A percentile compares a stretch with the other conserved stretches of the same genome.
Evolutionary conservation across 2,329 filamentous ascomycete genomes (phyloP).

Genomic region (Ophiostoma tasmaniense): DNA sequence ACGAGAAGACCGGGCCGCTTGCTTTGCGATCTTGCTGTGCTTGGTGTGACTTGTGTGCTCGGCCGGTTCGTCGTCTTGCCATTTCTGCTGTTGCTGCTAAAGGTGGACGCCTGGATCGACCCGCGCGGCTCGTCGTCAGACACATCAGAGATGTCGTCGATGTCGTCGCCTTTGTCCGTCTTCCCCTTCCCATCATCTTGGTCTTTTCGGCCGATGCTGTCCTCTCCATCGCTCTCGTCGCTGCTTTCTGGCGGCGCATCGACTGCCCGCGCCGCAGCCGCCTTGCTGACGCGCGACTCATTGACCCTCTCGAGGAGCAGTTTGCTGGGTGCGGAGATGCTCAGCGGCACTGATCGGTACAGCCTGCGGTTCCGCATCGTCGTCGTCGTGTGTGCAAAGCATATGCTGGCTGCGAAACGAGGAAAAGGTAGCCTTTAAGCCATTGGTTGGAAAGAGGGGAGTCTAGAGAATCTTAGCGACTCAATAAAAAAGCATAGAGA

Average conservation of each 20-base stretch:
- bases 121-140: slow-evolving; percentile 12
- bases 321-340: not conserved
- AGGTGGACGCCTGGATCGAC: slow-evolving; percentile 9
- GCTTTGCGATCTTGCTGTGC: not conserved
- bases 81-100: slow-evolving; percentile 1
- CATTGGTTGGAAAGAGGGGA: not conserved
- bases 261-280: slow-evolving; percentile 10
- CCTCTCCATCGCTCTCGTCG: slow-evolving; percentile 12
- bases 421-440: not conserved
- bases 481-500: no score
- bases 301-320: not conserved
- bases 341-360: not conserved
- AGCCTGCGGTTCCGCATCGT: not conserved
- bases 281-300: slow-evolving; percentile 4
- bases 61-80: slow-evolving; percentile 7
- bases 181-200: not conserved
- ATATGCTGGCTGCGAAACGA: no score
- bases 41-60: no score
- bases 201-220: not conserved
- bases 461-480: no score
- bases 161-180: not conserved
- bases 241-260: slow-evolving; percentile 21
- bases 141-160: slow-evolving; percentile 9
- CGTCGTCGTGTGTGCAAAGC: no score
- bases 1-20: not conserved